Conservation (phyloP, 2,329 filamentous ascomycete species). For the Ceratocystis huliohia region DNA sequence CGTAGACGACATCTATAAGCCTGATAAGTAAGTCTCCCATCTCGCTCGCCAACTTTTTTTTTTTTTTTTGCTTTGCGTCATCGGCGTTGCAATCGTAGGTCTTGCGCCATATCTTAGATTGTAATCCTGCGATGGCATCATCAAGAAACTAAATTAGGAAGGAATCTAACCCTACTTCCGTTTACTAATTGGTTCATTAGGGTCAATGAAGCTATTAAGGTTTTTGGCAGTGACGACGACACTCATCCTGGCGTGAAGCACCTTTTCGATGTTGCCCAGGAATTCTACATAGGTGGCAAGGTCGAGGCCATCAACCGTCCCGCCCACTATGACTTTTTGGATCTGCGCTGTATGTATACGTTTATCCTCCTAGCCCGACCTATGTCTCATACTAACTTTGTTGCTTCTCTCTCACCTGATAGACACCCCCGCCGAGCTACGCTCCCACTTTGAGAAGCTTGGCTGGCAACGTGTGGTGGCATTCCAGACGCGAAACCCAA, state of each 20-base stretch:
- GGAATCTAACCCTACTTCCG: slow-evolving; percentile 8
- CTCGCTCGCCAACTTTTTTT: background rate
- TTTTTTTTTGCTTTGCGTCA: background rate
- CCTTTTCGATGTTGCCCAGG: slow-evolving; percentile 65
- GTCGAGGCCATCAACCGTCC: slow-evolving; percentile 88
- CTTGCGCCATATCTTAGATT: slow-evolving; percentile 14
- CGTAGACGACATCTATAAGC: slow-evolving; percentile 87
- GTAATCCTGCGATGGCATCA: slow-evolving; percentile 20
- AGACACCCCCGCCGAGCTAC: slow-evolving; percentile 90
- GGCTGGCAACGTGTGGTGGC: slow-evolving; percentile 96
- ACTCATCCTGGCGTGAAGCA: slow-evolving; percentile 89
- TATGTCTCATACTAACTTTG: slow-evolving; percentile 19
- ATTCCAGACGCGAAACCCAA: slow-evolving; percentile 98
- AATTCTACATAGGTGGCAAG: slow-evolving; percentile 93
- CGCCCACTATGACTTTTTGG: slow-evolving; percentile 98
- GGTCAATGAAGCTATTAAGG: slow-evolving; percentile 77
- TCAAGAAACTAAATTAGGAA: slow-evolving; percentile 9
- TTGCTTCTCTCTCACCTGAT: background rate
- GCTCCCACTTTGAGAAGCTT: slow-evolving; percentile 97
- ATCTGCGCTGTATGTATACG: slow-evolving; percentile 64
- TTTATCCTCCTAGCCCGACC: background rate
- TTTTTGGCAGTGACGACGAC: slow-evolving; percentile 83
- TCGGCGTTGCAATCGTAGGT: slow-evolving; percentile 11
- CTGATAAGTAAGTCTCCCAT: slow-evolving; percentile 59
- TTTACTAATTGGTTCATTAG: slow-evolving; percentile 33